Evolutionary conservation across 768 basidiomycete genomes (phyloP), one percentile per base, ranked within the genome.

Genomic region (Hericium erinaceus): DNA sequence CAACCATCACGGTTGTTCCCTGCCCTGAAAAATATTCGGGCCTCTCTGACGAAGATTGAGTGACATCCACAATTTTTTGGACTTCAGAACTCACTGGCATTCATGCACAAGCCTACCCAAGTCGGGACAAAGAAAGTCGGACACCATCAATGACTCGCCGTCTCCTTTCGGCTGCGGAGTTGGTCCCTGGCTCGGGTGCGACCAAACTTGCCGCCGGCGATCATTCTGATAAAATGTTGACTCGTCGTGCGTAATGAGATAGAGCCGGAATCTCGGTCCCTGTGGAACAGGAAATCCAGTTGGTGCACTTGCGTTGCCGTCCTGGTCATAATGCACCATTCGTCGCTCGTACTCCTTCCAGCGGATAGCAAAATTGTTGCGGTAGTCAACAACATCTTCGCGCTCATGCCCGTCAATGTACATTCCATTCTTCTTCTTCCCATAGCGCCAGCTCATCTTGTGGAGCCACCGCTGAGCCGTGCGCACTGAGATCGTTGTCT

Each of bases 211-310:
- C 46, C 70, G 68, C 11, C 64, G 39, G 4, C 61, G 65, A 54
- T 76, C 72, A 61, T 72, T 65, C 20, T 64, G 66, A 58, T 72
- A 74, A 58, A 75, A 75, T 7, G 70, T 75, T 18, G 72, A 75
- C 57, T 76, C 22, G 22, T 22, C 22, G 22, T 22, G 22, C 22
- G 22, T 22, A 2, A 22, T 22, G 22, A 22, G 22, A 22, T 22
- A 22, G 22, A 22, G 22, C 22, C 22, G 22, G 22, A 22, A 22
- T 2, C 22, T 22, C 22, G 22, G 22, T 22, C 22, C 22, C 22
- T 22, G 22, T 22, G 22, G 22, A 22, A 22, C 22, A 22, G 22
- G 22, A 22, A 22, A 22, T 2, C 22, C 22, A 22, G 22, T 22
- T 2, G 22, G 22, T 22, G 22, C 22, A 2, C 22, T 22, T 22